These are phyloP conservation scores for Penicillium occitanis DNA, from an alignment of 2,329 filamentous ascomycete species.

Conservation along the genomic window DNA sequence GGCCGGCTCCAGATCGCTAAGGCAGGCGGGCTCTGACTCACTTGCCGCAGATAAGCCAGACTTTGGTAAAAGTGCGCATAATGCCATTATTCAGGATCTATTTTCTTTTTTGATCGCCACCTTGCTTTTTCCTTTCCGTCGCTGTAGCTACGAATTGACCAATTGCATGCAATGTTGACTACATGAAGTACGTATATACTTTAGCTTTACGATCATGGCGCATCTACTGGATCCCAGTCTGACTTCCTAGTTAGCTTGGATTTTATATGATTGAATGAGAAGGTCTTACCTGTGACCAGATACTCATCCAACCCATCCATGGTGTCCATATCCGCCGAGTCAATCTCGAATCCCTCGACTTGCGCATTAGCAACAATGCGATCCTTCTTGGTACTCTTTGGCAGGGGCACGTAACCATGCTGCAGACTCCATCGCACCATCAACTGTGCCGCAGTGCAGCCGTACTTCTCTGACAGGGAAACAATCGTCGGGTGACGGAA, in stretches of 20 bases:
- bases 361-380: constrained; percentile 66
- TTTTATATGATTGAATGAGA: too few relatives aligned
- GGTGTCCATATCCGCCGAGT: constrained; percentile 59
- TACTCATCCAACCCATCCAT: constrained; percentile 69
- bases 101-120: not conserved
- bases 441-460: constrained; percentile 69
- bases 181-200: not conserved
- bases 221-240: constrained; percentile 29
- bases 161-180: not conserved
- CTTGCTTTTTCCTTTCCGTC: not conserved
- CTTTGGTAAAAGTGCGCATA: constrained; percentile 6
- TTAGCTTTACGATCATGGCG: constrained; percentile 12
- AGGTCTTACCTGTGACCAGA: constrained; percentile 65
- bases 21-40: not conserved
- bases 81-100: constrained; percentile 1
- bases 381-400: constrained; percentile 66
- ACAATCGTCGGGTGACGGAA: constrained; percentile 67
- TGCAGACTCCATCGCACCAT: constrained; percentile 78
- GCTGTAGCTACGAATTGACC: not conserved
- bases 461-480: constrained; percentile 65
- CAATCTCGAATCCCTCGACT: constrained; percentile 57
- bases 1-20: not conserved
- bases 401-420: constrained; percentile 69
- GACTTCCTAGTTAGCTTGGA: constrained; percentile 3
- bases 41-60: not conserved